Conservation (phyloP, 2,329 filamentous ascomycete species). For the Neopestalotiopsis sp. region DNA sequence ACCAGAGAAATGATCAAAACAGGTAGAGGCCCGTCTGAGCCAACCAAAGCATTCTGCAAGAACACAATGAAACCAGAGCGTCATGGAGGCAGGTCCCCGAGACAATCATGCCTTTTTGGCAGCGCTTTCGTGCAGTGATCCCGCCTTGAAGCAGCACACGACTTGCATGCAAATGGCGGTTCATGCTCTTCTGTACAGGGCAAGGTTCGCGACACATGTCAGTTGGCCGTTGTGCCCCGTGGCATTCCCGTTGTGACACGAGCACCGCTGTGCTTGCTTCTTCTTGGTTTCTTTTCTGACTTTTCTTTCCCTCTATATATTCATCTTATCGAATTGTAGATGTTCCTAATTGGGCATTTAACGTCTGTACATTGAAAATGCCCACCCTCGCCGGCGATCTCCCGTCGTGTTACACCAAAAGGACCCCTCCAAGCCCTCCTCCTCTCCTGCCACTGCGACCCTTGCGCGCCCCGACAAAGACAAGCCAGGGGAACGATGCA, state of each 20-base stretch:
- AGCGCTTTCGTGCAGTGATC: neutral
- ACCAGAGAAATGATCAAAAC: neutral
- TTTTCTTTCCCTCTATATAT: neutral
- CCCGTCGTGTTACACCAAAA: neutral
- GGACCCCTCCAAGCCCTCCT: neutral
- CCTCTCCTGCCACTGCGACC: neutral
- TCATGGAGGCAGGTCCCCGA: neutral
- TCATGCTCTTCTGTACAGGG: neutral
- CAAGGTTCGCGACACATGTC: neutral
- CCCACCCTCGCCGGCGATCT: neutral
- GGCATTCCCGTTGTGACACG: neutral
- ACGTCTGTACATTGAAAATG: neutral
- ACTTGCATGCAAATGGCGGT: neutral
- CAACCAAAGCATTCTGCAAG: neutral
- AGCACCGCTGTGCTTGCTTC: neutral
- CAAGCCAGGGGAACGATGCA: neutral
- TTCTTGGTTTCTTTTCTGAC: neutral
- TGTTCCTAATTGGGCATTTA: neutral
- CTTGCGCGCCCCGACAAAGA: neutral
- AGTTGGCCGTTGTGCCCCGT: neutral
- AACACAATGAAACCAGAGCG: neutral
- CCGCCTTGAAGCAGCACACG: neutral
- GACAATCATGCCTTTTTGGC: neutral
- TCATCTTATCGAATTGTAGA: neutral
- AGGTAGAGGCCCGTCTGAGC: neutral